These are phyloP conservation scores for Quambalaria eucalypti DNA, from an alignment of 1,284 basidiomycete species.

Conservation along the genomic window DNA sequence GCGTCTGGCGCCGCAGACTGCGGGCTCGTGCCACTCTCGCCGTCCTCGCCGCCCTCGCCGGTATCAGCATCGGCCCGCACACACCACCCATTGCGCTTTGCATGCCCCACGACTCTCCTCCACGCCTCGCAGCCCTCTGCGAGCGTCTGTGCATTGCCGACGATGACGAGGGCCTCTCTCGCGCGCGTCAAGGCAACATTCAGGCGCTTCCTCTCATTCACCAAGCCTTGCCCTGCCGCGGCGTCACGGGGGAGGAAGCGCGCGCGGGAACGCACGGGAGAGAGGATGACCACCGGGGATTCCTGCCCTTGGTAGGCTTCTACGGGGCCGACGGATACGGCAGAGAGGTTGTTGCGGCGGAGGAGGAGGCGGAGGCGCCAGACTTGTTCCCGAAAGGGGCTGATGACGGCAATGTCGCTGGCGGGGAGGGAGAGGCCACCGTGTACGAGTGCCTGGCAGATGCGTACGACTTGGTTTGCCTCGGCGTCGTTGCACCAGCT, in stretches of 20 bases:
- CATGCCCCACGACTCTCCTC: slow-evolving; percentile 2
- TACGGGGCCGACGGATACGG: slow-evolving; percentile 31
- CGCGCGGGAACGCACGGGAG: slow-evolving; percentile 40
- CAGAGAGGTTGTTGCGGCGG: slow-evolving; percentile 28
- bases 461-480: slow-evolving; percentile 24
- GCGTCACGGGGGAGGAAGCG: slow-evolving; percentile 44
- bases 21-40: neutral
- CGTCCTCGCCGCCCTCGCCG: neutral
- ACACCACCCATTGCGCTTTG: slow-evolving; percentile 2
- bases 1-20: neutral
- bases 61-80: neutral
- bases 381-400: slow-evolving; percentile 49
- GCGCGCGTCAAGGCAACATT: slow-evolving; percentile 50
- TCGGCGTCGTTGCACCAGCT: slow-evolving; percentile 16
- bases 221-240: slow-evolving; percentile 42
- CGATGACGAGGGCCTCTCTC: slow-evolving; percentile 48
- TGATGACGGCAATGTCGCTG: slow-evolving; percentile 47
- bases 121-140: slow-evolving; percentile 1
- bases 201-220: slow-evolving; percentile 48
- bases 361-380: slow-evolving; percentile 48
- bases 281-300: slow-evolving; percentile 44
- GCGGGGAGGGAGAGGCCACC: slow-evolving; percentile 9
- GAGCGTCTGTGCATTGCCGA: slow-evolving; percentile 45
- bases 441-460: slow-evolving; percentile 22
- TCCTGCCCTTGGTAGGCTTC: slow-evolving; percentile 12